Evolutionary conservation across 2,329 filamentous ascomycete species (phyloP), one percentile per base, ranked within the genome.

Genomic region (Fusarium sp.): DNA sequence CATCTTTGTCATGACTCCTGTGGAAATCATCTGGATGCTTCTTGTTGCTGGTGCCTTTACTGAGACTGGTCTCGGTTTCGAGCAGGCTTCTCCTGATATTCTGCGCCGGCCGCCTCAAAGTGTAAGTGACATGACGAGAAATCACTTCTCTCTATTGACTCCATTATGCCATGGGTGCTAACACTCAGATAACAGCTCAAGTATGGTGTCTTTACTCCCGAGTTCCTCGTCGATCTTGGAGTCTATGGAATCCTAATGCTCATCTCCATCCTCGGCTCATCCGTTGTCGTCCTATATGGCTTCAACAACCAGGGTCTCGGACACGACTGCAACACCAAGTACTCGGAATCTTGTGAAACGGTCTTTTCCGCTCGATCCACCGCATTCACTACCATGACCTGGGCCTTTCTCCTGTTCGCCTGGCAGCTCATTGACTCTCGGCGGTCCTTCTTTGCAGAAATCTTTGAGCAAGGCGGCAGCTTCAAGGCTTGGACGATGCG

Each of bases 21-120:
- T 94, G 14, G 90, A 94, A 72, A 93, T 94, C 70, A 86, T 94
- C 33, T 94, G 91, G 91, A 91, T 94, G 78, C 91, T 93, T 78
- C 92, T 94, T 87, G 88, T 93, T 60, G 93, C 92, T 1, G 92
- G 90, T 59, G 89, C 89, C 1, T 87, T 93, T 70, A 91, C 91
- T 2, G 92, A 93, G 74, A 93, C 93, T 84, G 92, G 92, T 57
- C 85, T 94, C 7, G 92, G 92, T 4, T 91, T 93, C 81, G 92
- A 94, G 80, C 83, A 86, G 49, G 91, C 92, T 0, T 88, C 89
- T 0, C 88, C 90, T 0, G 92, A 93, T 77, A 90, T 94, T 71
- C 88, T 94, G 80, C 80, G 85, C 40, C 86, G 92, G 0, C 91
- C 91, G 7, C 92, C 92, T 14, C 70, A 76, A 10, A 76, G 70